A percentile compares a stretch with the other conserved stretches of the same genome.
Conservation (phyloP, 2,329 filamentous ascomycete genomes). For the Alternaria metachromatica region DNA sequence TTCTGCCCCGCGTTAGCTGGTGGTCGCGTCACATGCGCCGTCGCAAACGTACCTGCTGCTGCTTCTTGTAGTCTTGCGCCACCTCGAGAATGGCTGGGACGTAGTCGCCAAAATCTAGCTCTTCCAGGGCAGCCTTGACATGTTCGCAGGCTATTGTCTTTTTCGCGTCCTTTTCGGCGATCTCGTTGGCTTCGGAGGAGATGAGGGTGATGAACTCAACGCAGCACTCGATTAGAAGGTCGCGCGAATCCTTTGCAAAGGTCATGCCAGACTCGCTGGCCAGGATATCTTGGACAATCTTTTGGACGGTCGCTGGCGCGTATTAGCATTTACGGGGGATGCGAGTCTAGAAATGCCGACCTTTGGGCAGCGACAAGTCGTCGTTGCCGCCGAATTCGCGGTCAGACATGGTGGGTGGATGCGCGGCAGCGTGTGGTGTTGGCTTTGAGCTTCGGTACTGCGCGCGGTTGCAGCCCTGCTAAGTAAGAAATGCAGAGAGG, state of each 20-base stretch:
- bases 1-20: constrained; percentile 62
- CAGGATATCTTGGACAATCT: constrained; percentile 94
- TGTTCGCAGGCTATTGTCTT: constrained; percentile 99
- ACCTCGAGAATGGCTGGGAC: constrained; percentile 86
- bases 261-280: constrained; percentile 76
- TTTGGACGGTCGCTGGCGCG: constrained; percentile 68
- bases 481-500: constrained; percentile 11
- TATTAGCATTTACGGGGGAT: constrained; percentile 17
- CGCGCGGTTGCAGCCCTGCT: constrained; percentile 4
- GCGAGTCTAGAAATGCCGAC: constrained; percentile 24
- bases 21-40: not conserved
- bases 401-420: constrained; percentile 47
- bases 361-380: constrained; percentile 52
- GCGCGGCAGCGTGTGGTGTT: constrained; percentile 15
- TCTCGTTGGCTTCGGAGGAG: constrained; percentile 98
- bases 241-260: constrained; percentile 93
- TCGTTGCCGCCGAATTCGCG: constrained; percentile 54
- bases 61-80: constrained; percentile 89
- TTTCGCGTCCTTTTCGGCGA: constrained; percentile 97
- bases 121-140: constrained; percentile 91
- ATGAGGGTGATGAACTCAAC: constrained; percentile 99
- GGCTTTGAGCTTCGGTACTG: constrained; percentile 10
- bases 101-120: constrained; percentile 92
- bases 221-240: constrained; percentile 96
- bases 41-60: constrained; percentile 73